A percentile compares a stretch with the other conserved stretches of the same genome.
Evolutionary conservation across 164 flowering plant species (phyloP).

Genomic region (Aristolochia fimbriata): DNA sequence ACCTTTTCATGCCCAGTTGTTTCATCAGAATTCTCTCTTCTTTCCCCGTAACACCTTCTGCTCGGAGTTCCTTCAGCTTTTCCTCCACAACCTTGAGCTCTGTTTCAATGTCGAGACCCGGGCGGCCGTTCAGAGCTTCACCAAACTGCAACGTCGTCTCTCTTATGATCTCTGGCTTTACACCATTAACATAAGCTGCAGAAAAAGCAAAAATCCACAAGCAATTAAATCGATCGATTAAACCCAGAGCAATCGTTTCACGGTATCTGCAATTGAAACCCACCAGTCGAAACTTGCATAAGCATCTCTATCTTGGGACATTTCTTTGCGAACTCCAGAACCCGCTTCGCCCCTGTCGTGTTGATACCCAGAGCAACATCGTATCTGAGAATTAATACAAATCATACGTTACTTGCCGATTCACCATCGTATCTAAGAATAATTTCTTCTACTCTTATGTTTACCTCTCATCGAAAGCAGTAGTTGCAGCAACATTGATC

Average conservation of each 20-base stretch:
- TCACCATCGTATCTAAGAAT: no score
- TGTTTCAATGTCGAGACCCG: constrained; percentile 25
- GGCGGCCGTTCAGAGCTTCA: constrained; percentile 38
- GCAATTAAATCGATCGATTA: no score
- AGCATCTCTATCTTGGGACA: constrained; percentile 38
- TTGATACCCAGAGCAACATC: constrained; percentile 52
- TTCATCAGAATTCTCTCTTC: constrained; percentile 30
- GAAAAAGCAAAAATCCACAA: background rate
- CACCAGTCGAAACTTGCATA: constrained; percentile 61
- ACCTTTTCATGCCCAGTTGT: constrained; percentile 58
- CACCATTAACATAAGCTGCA: constrained; percentile 63
- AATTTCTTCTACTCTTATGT: background rate
- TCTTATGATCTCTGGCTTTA: constrained; percentile 30
- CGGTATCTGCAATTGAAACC: background rate
- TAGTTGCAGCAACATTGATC: constrained; percentile 55
- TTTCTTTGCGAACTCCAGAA: constrained; percentile 46
- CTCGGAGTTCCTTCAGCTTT: constrained; percentile 29
- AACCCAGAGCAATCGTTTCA: no score
- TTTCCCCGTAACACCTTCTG: constrained; percentile 16
- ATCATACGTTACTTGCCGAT: background rate
- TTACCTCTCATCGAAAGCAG: constrained; percentile 51
- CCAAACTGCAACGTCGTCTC: constrained; percentile 43
- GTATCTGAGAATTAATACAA: constrained; percentile 26
- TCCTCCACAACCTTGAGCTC: constrained; percentile 33
- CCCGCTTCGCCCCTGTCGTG: constrained; percentile 39